Base-by-base conservation (phyloP, 2,329 filamentous ascomycete species). In the Fusarium oxysporum region DNA sequence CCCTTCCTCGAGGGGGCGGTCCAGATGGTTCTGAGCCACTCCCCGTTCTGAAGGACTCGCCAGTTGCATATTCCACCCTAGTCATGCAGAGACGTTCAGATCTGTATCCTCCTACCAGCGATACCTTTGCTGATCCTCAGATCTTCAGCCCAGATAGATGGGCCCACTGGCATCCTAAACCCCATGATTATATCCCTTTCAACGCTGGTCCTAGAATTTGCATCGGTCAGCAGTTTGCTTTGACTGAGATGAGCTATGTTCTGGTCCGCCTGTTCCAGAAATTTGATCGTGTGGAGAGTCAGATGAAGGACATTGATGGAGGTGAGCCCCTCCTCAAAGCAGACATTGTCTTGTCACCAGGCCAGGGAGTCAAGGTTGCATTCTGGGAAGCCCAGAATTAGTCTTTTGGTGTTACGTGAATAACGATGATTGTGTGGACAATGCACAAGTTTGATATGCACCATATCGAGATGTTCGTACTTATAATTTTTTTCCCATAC, bases 141-240 rank as follows among this genome's bases (percentile, higher is more conserved):
- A 78, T 84, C 38, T 94, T 90, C 82, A 85, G 85, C 66, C 92
- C 92, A 2, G 92, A 93, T 53, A 85, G 92, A 64, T 95, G 92
- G 92, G 82, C 81, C 55, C 69, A 81, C 73, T 89, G 89, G 87
- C 87, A 90, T 77, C 91, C 91, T 1, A 88, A 87, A 77, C 88
- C 89, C 1, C 93, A 92, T 89, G 87, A 91, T 70, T 94, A 92
- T 78, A 87, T 94, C 45, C 92, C 92, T 8, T 94, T 94, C 81
- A 94, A 93, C 78, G 91, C 91, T 16, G 92, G 92, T 2, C 91
- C 92, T 47, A 85, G 92, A 37, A 92, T 93, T 78, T 93, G 92
- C 81, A 89, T 95, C 66, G 92, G 92, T 4, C 92, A 96, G 85
- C 92, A 96, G 81, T 96, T 95, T 80, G 93, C 93, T 19, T 82